These are phyloP conservation scores for Rhizopogon rudus DNA, from an alignment of 768 basidiomycete genomes.

Conservation along the genomic window DNA sequence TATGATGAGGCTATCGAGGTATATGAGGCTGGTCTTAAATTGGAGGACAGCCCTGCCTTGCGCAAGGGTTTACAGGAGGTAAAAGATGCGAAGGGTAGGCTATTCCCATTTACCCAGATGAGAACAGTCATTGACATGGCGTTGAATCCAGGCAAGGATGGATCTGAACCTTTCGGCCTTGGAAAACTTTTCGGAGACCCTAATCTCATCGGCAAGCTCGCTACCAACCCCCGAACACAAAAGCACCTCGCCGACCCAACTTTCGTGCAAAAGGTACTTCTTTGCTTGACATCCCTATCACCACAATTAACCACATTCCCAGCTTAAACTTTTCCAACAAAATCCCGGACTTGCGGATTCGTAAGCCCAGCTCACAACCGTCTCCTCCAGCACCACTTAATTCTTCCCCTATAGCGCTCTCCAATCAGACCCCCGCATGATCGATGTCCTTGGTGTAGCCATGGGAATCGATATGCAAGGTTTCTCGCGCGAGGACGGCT, in stretches of 20 bases:
- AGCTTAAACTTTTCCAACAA: slow-evolving; percentile 65
- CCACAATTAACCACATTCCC: not conserved
- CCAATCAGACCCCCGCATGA: slow-evolving; percentile 81
- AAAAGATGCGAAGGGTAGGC: slow-evolving; percentile 71
- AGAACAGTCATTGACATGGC: not conserved
- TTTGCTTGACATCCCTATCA: not conserved
- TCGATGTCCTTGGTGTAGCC: slow-evolving; percentile 85
- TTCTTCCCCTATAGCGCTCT: slow-evolving; percentile 37
- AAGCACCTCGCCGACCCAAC: slow-evolving; percentile 79
- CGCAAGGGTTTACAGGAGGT: slow-evolving; percentile 90
- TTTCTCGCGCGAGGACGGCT: slow-evolving; percentile 79
- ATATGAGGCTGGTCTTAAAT: slow-evolving; percentile 76
- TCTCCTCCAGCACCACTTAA: not conserved
- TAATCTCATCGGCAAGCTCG: slow-evolving; percentile 76
- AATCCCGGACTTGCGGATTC: slow-evolving; percentile 60
- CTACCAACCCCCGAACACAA: slow-evolving; percentile 79
- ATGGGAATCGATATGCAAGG: slow-evolving; percentile 94
- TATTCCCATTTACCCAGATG: not conserved
- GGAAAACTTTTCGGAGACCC: slow-evolving; percentile 83
- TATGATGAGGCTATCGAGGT: slow-evolving; percentile 82
- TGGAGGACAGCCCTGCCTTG: slow-evolving; percentile 79
- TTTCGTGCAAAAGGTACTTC: slow-evolving; percentile 65
- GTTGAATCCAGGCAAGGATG: slow-evolving; percentile 29
- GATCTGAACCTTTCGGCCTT: slow-evolving; percentile 49
- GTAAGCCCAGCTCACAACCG: slow-evolving; percentile 28